phyloP scores from a whole-genome alignment of 345 rosid species.

The Citrus mangshanensis region DNA sequence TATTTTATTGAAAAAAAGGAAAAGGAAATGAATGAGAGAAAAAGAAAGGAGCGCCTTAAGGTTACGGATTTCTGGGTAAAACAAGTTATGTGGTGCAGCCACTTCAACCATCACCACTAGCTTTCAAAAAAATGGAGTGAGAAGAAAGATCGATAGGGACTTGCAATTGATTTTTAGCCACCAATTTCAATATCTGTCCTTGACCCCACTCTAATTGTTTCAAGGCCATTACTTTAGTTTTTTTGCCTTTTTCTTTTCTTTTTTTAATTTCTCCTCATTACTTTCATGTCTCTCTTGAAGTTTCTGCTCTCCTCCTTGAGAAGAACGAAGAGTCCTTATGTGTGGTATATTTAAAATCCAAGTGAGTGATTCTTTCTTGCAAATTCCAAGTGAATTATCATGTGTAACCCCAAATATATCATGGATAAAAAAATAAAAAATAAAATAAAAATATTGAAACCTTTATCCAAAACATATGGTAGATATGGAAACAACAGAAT shows the following conservation, averaged over 20 bases:
- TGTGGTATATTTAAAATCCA: not conserved
- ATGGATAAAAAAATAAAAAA: no score
- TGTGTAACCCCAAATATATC: no score
- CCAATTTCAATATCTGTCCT: constrained; percentile 12
- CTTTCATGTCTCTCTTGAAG: not conserved
- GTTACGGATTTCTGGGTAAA: not conserved
- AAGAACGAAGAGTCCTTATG: not conserved
- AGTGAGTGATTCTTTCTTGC: no score
- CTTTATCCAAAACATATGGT: no score
- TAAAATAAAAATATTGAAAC: no score
- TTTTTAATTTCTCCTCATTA: not conserved
- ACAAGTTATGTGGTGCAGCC: not conserved
- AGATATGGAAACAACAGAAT: no score
- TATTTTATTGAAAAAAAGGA: not conserved
- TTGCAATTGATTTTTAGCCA: constrained; percentile 16
- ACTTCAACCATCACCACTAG: constrained; percentile 10
- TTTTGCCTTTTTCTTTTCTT: no score
- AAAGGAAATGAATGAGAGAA: not conserved
- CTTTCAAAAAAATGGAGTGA: not conserved
- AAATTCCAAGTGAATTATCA: no score
- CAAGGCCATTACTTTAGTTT: not conserved
- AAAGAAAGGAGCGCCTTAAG: no score
- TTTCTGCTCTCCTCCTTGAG: not conserved
- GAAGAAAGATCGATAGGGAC: not conserved
- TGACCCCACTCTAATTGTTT: constrained; percentile 3